Conservation (phyloP, 1,284 basidiomycete species). For the Fomes fomentarius region DNA sequence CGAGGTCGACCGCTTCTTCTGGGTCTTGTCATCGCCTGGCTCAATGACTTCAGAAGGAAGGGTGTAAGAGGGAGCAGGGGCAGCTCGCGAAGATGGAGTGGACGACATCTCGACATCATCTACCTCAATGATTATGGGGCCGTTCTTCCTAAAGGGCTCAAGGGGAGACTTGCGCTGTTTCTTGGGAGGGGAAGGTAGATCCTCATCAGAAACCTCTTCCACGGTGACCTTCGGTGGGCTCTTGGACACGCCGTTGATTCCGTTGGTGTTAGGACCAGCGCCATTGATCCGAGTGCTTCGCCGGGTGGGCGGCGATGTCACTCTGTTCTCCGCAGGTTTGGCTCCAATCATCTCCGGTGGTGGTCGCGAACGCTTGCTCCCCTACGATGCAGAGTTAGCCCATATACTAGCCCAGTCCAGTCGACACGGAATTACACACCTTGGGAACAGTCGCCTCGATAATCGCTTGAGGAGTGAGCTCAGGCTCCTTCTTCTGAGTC, state of each 20-base stretch:
- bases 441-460: conserved; percentile 75
- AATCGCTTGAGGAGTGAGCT: conserved; percentile 60
- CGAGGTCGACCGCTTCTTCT: conserved; percentile 26
- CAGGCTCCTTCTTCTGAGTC: conserved; percentile 36
- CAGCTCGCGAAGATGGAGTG: background rate
- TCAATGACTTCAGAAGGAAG: conserved; percentile 46
- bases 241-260: conserved; percentile 12
- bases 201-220: conserved; percentile 36
- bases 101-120: conserved; percentile 34
- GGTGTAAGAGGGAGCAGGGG: conserved; percentile 17
- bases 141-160: background rate
- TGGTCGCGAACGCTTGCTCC: conserved; percentile 70
- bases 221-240: conserved; percentile 12
- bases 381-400: conserved; percentile 42
- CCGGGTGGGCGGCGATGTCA: conserved; percentile 22
- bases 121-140: conserved; percentile 32
- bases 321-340: conserved; percentile 24
- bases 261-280: conserved; percentile 24
- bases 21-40: conserved; percentile 33
- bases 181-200: conserved; percentile 41
- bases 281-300: conserved; percentile 30
- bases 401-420: background rate
- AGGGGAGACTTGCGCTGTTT: conserved; percentile 35
- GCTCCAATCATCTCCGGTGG: conserved; percentile 42
- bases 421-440: conserved; percentile 39